Percentiles rank a stretch among this genome's conserved stretches.
phyloP scores from a whole-genome alignment of 1,284 basidiomycete genomes.

The Boletellus deceptivus region DNA sequence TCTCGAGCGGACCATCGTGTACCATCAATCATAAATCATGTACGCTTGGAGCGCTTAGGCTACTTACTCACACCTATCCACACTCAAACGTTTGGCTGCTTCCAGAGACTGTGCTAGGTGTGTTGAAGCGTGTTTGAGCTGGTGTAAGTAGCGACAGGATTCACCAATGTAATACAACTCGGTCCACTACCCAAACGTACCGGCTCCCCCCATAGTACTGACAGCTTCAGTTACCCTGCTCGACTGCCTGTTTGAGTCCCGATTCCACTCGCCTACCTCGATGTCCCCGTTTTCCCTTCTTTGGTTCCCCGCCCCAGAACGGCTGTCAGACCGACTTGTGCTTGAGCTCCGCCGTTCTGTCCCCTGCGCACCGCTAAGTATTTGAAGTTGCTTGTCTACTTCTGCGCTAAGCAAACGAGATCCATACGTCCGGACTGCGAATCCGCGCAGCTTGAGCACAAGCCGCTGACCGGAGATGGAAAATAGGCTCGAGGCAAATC shows the following conservation, averaged over 20 bases:
- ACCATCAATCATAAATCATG: too few relatives aligned
- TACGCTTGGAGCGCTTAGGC: too few relatives aligned
- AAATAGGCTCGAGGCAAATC: not conserved
- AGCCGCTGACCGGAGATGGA: not conserved
- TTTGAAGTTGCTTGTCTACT: not conserved
- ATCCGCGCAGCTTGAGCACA: not conserved
- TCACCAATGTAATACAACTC: too few relatives aligned
- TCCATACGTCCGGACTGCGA: not conserved
- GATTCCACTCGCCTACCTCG: not conserved
- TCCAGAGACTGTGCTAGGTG: too few relatives aligned
- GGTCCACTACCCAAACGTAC: too few relatives aligned
- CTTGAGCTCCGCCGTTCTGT: not conserved
- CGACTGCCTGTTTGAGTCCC: not conserved
- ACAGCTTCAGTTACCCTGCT: too few relatives aligned
- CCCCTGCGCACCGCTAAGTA: not conserved
- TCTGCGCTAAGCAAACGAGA: not conserved
- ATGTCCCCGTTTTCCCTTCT: not conserved
- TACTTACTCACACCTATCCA: too few relatives aligned
- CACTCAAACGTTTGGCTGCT: too few relatives aligned
- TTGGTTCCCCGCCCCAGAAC: not conserved
- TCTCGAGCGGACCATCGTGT: too few relatives aligned
- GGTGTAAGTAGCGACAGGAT: too few relatives aligned
- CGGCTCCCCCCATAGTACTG: too few relatives aligned
- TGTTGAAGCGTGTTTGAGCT: too few relatives aligned
- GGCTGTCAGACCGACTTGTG: not conserved